Percentiles rank a stretch among this genome's conserved stretches.
phyloP scores from a whole-genome alignment of 1,284 basidiomycete species.

The Xerocomus minutiporus region DNA sequence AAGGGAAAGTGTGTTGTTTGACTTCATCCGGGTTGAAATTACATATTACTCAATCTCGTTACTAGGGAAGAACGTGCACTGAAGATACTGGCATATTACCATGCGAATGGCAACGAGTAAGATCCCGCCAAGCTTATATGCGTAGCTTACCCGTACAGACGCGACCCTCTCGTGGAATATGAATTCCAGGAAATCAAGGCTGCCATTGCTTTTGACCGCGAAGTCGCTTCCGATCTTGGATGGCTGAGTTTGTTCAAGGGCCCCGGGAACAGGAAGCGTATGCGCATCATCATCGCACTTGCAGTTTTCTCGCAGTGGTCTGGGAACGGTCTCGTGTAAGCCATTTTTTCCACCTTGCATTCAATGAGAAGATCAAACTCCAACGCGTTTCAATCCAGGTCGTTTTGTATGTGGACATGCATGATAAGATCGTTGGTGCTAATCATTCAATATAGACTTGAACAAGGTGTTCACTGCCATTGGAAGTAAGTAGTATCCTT shows the following conservation, averaged over 20 bases:
- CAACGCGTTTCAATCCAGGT: background rate
- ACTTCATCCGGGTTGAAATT: background rate
- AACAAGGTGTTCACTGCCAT: conserved; percentile 58
- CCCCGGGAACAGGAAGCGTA: conserved; percentile 60
- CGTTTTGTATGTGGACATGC: background rate
- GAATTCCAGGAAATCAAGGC: conserved; percentile 75
- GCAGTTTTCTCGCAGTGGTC: conserved; percentile 74
- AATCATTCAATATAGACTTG: conserved; percentile 30
- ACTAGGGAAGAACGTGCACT: conserved; percentile 50
- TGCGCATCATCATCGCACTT: conserved; percentile 63
- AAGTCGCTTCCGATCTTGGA: conserved; percentile 49
- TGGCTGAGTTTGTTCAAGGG: conserved; percentile 56
- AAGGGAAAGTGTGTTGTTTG: conserved; percentile 40
- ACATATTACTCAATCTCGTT: background rate
- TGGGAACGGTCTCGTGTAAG: conserved; percentile 73
- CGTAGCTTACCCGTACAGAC: conserved; percentile 25
- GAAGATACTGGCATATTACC: conserved; percentile 63
- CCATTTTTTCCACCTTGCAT: conserved; percentile 25
- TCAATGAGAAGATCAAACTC: background rate
- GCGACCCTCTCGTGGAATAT: conserved; percentile 65
- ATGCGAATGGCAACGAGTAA: conserved; percentile 60
- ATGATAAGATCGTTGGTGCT: background rate
- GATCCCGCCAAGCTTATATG: background rate
- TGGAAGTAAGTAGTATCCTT: background rate
- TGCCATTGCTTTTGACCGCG: conserved; percentile 58